phyloP scores from a whole-genome alignment of 2,329 filamentous ascomycete genomes.

The Colletotrichum lindemuthianum region DNA sequence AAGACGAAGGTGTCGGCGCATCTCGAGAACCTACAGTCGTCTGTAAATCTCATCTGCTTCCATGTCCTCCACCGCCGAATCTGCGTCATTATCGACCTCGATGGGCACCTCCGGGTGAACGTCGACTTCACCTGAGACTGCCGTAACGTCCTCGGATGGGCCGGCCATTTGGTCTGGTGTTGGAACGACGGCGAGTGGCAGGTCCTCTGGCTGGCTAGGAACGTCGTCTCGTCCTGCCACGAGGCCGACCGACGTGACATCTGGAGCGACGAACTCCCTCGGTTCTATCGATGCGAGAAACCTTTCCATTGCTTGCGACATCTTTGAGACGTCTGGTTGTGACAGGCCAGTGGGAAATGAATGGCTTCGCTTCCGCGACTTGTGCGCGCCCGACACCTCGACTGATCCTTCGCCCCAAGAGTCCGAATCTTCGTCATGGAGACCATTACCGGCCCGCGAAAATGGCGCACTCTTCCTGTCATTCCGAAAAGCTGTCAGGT shows the following conservation, averaged over 20 bases:
- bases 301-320: conserved; percentile 15
- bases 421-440: neutral
- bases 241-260: too few species aligned
- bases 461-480: neutral
- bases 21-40: neutral
- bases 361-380: neutral
- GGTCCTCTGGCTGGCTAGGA: neutral
- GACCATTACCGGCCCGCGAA: neutral
- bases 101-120: too few species aligned
- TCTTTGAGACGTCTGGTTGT: neutral
- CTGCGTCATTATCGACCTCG: too few species aligned
- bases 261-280: neutral
- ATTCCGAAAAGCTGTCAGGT: neutral
- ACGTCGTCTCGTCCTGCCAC: neutral
- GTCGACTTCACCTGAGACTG: too few species aligned
- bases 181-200: too few species aligned
- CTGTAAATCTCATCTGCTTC: conserved; percentile 3
- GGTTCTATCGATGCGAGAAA: conserved; percentile 5
- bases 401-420: neutral
- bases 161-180: too few species aligned
- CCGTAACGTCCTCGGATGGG: too few species aligned
- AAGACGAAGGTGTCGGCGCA: too few species aligned
- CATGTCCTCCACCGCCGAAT: neutral
- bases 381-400: neutral
- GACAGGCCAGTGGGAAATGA: neutral